phyloP scores from a whole-genome alignment of 305 asterid genomes.

The Solanum hybrid region DNA sequence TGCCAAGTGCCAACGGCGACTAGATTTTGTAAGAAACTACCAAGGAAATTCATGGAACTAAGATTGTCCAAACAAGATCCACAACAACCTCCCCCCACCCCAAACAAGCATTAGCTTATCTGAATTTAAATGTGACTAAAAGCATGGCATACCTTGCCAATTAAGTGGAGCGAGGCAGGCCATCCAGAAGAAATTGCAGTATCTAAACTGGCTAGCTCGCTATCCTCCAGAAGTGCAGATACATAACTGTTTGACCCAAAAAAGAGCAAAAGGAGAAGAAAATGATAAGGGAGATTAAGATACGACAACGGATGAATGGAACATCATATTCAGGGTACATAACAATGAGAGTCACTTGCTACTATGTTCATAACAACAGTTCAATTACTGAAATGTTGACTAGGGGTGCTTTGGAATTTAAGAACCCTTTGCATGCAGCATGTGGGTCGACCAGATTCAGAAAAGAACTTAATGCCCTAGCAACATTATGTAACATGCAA shows the following conservation, averaged over 20 bases:
- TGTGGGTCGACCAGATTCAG: background rate
- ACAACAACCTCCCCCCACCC: background rate
- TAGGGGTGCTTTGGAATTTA: background rate
- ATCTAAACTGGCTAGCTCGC: slow-evolving; percentile 52
- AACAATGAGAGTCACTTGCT: background rate
- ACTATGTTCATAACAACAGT: background rate
- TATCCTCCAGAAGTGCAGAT: slow-evolving; percentile 77
- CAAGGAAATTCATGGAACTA: background rate
- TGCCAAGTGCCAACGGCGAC: background rate
- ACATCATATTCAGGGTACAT: background rate
- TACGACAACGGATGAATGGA: background rate
- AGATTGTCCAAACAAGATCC: background rate
- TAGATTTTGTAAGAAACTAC: background rate
- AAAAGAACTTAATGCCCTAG: background rate
- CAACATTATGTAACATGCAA: background rate
- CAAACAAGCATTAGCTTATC: background rate
- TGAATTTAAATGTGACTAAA: background rate
- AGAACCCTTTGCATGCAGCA: background rate
- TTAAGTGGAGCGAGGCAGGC: slow-evolving; percentile 97
- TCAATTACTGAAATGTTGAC: background rate
- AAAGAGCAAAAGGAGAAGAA: slow-evolving; percentile 3
- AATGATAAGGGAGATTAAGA: background rate
- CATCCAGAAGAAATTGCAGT: slow-evolving; percentile 68
- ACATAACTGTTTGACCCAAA: slow-evolving; percentile 49
- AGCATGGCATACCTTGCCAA: slow-evolving; percentile 66